Conservation (phyloP, 208 protist genomes). For the Wallacemonas sp. region DNA sequence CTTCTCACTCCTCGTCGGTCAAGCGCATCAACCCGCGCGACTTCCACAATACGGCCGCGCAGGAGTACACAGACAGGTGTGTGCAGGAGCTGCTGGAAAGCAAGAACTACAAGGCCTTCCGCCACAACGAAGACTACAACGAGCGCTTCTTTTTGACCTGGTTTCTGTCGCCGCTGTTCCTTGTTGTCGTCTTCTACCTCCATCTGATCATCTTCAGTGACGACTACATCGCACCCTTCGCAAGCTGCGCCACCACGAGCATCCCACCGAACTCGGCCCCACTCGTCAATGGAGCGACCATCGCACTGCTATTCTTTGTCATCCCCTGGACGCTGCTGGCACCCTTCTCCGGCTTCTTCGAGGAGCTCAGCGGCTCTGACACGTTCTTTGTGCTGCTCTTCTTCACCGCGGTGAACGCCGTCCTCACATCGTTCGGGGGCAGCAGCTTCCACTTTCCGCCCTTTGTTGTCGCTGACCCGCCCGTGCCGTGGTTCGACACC, state of each 20-base stretch:
- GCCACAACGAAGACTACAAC: constrained; percentile 62
- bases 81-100: constrained; percentile 47
- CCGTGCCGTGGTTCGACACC: constrained; percentile 28
- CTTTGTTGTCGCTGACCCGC: constrained; percentile 51
- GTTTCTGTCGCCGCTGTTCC: constrained; percentile 61
- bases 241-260: background rate
- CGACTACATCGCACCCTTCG: constrained; percentile 27
- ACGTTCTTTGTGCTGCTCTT: constrained; percentile 32
- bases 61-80: constrained; percentile 58
- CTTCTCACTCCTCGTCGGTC: background rate
- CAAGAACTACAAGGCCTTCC: constrained; percentile 58
- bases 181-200: constrained; percentile 59
- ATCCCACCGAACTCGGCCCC: background rate
- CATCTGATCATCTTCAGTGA: constrained; percentile 47
- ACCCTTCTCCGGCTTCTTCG: constrained; percentile 71
- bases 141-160: constrained; percentile 66
- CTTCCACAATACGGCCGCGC: constrained; percentile 61
- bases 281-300: constrained; percentile 17
- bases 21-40: constrained; percentile 50
- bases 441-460: constrained; percentile 51
- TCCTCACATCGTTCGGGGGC: constrained; percentile 51
- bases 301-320: constrained; percentile 46
- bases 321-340: constrained; percentile 58
- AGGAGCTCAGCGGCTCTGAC: constrained; percentile 29
- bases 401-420: constrained; percentile 48